Percentiles rank a stretch among this genome's conserved stretches.
Conservation (phyloP, 2,329 filamentous ascomycete species). For the Claviceps quebecensis region DNA sequence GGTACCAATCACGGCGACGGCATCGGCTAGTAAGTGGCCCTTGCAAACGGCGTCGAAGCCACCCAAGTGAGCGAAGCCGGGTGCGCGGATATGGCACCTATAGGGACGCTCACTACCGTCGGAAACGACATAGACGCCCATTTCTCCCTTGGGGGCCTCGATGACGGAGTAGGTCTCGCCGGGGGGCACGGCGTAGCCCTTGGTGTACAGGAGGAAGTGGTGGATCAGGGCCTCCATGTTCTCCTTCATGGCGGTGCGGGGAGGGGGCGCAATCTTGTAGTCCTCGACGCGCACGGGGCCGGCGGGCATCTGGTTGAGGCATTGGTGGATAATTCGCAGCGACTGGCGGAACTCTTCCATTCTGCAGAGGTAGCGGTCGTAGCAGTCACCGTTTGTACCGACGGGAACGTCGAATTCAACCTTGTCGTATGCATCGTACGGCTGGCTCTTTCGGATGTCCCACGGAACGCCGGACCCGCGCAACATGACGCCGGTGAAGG, state of each 20-base stretch:
- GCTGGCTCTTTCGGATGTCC: constrained; percentile 92
- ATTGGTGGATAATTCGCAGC: constrained; percentile 96
- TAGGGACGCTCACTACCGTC: constrained; percentile 95
- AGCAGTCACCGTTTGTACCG: constrained; percentile 94
- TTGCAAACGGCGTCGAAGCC: constrained; percentile 89
- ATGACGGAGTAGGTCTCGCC: constrained; percentile 97
- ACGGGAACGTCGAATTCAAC: constrained; percentile 98
- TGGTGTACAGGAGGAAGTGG: constrained; percentile 97
- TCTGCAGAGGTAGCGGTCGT: constrained; percentile 95
- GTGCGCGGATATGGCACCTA: constrained; percentile 91
- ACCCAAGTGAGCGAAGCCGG: constrained; percentile 86
- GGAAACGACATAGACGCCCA: constrained; percentile 93
- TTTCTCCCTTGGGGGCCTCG: constrained; percentile 99
- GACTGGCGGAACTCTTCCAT: constrained; percentile 99
- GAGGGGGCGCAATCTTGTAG: constrained; percentile 94
- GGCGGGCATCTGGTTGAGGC: constrained; percentile 95
- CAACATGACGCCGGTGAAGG: constrained; percentile 95
- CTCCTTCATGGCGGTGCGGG: constrained; percentile 98
- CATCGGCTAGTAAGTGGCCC: constrained; percentile 89
- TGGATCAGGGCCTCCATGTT: constrained; percentile 99
- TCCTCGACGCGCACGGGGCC: constrained; percentile 93
- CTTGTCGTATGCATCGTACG: constrained; percentile 94
- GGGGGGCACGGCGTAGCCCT: constrained; percentile 92
- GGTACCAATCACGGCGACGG: constrained; percentile 85
- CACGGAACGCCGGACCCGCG: constrained; percentile 91